Conservation (phyloP, 192 early-diverging fungal species). For the Pecoramyces ruminantium region DNA sequence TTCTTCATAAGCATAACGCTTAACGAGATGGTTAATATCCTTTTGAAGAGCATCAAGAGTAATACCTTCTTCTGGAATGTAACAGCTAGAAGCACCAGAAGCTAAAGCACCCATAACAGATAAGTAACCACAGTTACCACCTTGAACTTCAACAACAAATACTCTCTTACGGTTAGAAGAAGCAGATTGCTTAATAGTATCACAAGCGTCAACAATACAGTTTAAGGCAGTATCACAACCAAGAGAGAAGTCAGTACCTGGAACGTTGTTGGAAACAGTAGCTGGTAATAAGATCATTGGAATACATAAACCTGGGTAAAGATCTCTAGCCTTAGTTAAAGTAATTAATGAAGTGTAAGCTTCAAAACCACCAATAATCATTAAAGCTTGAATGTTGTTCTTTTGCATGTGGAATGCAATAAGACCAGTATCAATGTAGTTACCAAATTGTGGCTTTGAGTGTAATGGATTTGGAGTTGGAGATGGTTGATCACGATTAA, state of each 20-base stretch:
- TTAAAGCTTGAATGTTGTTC: constrained; percentile 69
- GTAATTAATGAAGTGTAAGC: constrained; percentile 64
- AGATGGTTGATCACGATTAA: constrained; percentile 78
- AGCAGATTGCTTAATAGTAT: constrained; percentile 84
- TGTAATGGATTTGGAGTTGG: constrained; percentile 19
- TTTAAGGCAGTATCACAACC: constrained; percentile 92
- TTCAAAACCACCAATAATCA: constrained; percentile 95
- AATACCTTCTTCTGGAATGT: constrained; percentile 87
- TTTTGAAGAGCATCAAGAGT: constrained; percentile 58
- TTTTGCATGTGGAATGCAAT: constrained; percentile 86
- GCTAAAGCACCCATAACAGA: constrained; percentile 71
- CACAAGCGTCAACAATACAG: constrained; percentile 76
- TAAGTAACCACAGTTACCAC: constrained; percentile 82
- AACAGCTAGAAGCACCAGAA: constrained; percentile 73
- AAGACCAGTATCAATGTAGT: constrained; percentile 58
- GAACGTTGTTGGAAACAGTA: constrained; percentile 94
- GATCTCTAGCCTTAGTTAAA: constrained; percentile 45
- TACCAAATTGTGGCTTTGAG: neutral
- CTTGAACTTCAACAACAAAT: constrained; percentile 94
- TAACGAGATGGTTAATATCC: constrained; percentile 64
- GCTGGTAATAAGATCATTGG: constrained; percentile 86
- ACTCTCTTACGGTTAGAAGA: constrained; percentile 77
- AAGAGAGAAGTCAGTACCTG: constrained; percentile 85
- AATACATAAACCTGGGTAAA: constrained; percentile 86
- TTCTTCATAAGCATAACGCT: constrained; percentile 62